Evolutionary conservation across 371 early-diverging fungal genomes (phyloP), one percentile per base, ranked within the genome.

Genomic region (Syncephalastrum sp.): DNA sequence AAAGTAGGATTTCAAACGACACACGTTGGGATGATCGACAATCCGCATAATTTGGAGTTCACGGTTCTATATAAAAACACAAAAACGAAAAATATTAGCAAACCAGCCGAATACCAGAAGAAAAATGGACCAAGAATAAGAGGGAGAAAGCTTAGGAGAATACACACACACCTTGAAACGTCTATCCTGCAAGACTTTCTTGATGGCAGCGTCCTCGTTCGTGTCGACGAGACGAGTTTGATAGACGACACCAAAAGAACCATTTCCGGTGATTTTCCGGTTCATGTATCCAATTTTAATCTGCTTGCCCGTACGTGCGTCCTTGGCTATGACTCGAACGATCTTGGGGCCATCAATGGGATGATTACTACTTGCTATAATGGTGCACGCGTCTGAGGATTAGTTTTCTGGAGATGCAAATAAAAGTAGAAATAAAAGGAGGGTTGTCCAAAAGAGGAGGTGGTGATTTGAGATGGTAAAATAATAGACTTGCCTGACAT

Each of bases 181-280:
- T 78, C 87, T 90, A 72, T 97, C 97, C 82, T 96, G 97, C 19
- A 94, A 73, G 15, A 97, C 97, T 77, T 94, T 94, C 77, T 97
- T 97, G 55, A 97, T 92, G 58, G 97, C 97, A 42, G 85, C 87
- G 41, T 82, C 82, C 63, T 95, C 93, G 47, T 83, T 82, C 46
- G 82, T 77, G 54, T 87, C 82, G 24, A 89, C 75, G 16, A 94
- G 74, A 68, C 90, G 87, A 41, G 95, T 96, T 77, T 94, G 94
- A 72, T 90, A 95, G 42, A 97, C 97, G 12, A 96, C 96, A 44
- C 97, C 97, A 73, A 97, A 97, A 15, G 95, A 93, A 21, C 97
- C 97, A 65, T 94, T 95, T 47, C 97, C 97, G 53, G 95, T 82
- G 23, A 93, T 88, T 65, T 91, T 92, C 75, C 85, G 89, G 67